These are phyloP conservation scores for Ceratopteris richardii DNA, from an alignment of 75 land plant species.

Conservation along the genomic window DNA sequence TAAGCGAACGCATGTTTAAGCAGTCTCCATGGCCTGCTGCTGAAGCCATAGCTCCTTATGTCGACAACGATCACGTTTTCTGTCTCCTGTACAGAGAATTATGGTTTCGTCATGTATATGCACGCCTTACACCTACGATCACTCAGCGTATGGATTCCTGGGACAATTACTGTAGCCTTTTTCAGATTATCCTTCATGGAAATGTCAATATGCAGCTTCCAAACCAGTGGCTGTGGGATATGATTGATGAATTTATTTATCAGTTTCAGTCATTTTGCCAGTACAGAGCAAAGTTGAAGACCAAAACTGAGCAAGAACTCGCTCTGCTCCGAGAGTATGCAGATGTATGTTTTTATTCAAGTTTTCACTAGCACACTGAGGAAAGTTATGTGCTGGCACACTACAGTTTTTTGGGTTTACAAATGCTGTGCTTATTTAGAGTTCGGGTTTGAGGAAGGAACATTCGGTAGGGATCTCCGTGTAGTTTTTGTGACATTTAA, in stretches of 20 bases:
- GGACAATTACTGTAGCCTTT: conserved; percentile 83
- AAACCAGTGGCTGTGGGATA: conserved; percentile 98
- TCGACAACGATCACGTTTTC: conserved; percentile 91
- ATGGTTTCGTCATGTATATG: conserved; percentile 88
- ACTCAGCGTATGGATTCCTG: conserved; percentile 76
- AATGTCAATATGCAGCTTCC: conserved; percentile 95
- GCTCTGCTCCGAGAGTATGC: conserved; percentile 60
- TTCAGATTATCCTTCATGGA: conserved; percentile 70
- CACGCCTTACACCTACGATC: conserved; percentile 46
- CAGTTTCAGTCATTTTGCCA: conserved; percentile 95
- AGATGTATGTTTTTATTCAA: conserved; percentile 44
- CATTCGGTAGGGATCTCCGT: too few relatives aligned
- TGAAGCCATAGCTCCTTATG: conserved; percentile 73
- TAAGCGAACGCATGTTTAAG: conserved; percentile 79
- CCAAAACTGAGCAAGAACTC: conserved; percentile 83
- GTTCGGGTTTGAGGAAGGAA: too few relatives aligned
- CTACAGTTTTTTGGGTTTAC: too few relatives aligned
- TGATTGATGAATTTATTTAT: conserved; percentile 96
- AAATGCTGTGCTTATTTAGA: too few relatives aligned
- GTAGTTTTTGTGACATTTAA: too few relatives aligned
- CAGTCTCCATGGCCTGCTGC: conserved; percentile 84
- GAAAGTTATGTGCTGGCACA: too few relatives aligned
- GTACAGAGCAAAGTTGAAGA: conserved; percentile 86
- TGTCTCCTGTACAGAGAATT: conserved; percentile 81
- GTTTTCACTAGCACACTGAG: too few relatives aligned